Conservation (phyloP, 371 early-diverging fungal genomes). For the Rhizopus stolonifer region DNA sequence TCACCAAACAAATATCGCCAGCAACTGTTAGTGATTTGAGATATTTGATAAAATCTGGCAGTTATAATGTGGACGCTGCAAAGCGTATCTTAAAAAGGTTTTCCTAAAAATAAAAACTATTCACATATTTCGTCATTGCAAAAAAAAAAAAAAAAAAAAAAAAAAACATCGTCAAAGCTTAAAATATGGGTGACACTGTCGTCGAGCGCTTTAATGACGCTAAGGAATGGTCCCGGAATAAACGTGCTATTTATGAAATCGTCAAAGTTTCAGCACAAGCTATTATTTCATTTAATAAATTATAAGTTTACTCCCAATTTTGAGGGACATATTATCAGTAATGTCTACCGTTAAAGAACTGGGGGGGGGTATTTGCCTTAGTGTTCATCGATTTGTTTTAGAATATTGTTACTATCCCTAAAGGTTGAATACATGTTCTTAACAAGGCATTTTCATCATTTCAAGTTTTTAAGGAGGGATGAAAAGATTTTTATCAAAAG, state of each 20-base stretch:
- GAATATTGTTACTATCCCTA: too few species aligned
- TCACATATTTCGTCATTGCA: too few species aligned
- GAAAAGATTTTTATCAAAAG: too few species aligned
- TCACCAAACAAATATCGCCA: conserved; percentile 12
- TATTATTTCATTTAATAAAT: conserved; percentile 72
- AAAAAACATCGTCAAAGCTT: too few species aligned
- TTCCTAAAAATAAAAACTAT: background rate
- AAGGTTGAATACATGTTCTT: too few species aligned
- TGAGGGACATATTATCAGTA: conserved; percentile 70
- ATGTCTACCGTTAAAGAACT: too few species aligned
- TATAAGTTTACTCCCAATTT: conserved; percentile 89
- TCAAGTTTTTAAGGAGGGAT: too few species aligned
- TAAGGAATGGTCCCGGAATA: conserved; percentile 84
- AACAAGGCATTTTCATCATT: too few species aligned
- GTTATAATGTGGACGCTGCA: background rate
- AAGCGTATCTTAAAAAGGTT: conserved; percentile 19
- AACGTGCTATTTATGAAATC: conserved; percentile 74
- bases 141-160: too few species aligned
- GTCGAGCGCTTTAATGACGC: conserved; percentile 79
- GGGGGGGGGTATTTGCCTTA: too few species aligned
- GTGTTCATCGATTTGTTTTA: too few species aligned
- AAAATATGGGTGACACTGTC: conserved; percentile 83
- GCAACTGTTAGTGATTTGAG: conserved; percentile 18
- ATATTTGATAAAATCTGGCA: conserved; percentile 5
- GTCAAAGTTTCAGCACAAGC: conserved; percentile 70